Percentiles rank a stretch among this genome's conserved stretches.
Conservation (phyloP, 345 rosid species). For the Corchorus capsularis region DNA sequence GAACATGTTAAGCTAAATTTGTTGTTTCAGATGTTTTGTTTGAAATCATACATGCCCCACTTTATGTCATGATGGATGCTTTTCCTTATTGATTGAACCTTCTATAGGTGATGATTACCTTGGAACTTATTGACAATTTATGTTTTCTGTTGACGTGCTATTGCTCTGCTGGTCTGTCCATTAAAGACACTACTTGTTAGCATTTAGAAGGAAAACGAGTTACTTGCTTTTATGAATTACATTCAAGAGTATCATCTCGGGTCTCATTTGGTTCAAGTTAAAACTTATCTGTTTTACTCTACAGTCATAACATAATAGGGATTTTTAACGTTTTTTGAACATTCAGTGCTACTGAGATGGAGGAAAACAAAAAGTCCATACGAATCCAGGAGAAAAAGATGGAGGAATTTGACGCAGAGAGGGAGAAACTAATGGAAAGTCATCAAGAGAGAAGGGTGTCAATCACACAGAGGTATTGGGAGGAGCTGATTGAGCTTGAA, state of each 20-base stretch:
- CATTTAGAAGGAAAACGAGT: not conserved
- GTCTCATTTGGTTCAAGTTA: not conserved
- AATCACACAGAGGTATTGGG: constrained; percentile 35
- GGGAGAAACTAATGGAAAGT: constrained; percentile 33
- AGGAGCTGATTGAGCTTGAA: constrained; percentile 36
- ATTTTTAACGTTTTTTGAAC: not conserved
- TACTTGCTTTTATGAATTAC: not conserved
- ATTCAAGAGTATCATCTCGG: not conserved
- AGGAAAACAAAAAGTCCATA: constrained; percentile 23
- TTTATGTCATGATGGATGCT: not conserved
- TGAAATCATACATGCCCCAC: not conserved
- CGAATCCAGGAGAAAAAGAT: constrained; percentile 26
- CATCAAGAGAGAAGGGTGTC: constrained; percentile 30
- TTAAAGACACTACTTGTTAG: not conserved
- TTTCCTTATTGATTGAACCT: not conserved
- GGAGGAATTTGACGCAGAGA: constrained; percentile 36
- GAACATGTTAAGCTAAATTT: not conserved
- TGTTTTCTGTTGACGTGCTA: not conserved
- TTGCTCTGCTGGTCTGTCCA: not conserved
- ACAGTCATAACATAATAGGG: not conserved
- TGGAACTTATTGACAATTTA: not conserved
- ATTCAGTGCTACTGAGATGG: constrained; percentile 20
- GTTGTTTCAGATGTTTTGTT: not conserved
- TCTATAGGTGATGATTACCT: not conserved
- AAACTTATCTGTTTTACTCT: not conserved